A percentile compares a stretch with the other conserved stretches of the same genome.
phyloP scores from a whole-genome alignment of 2,329 filamentous ascomycete species.

The Pyricularia grisea region DNA sequence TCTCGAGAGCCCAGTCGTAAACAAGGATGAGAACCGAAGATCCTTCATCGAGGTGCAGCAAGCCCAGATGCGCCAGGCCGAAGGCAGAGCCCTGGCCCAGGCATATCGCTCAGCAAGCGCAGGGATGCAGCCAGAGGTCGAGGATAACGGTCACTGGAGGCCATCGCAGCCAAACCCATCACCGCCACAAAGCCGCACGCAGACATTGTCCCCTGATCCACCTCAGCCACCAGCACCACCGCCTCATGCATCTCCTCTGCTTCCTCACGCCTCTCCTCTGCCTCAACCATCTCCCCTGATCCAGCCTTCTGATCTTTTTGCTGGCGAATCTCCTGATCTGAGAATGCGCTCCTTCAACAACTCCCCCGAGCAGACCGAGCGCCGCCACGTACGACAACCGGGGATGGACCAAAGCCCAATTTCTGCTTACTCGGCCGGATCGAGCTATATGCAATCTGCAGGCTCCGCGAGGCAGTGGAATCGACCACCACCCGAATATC shows the following conservation, averaged over 20 bases:
- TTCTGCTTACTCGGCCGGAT: constrained; percentile 15
- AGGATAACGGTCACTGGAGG: background rate
- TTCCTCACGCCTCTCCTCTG: no score
- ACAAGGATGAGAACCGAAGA: constrained; percentile 41
- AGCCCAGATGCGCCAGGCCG: constrained; percentile 51
- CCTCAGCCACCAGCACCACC: constrained; percentile 8
- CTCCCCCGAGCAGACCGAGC: constrained; percentile 13
- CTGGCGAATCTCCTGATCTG: background rate
- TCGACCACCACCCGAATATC: constrained; percentile 14
- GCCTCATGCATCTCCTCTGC: constrained; percentile 3
- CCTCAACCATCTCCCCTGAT: background rate
- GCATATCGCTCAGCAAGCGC: constrained; percentile 28
- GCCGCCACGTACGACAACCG: constrained; percentile 2
- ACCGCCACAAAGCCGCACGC: background rate
- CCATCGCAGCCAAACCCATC: background rate
- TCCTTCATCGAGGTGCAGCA: constrained; percentile 50
- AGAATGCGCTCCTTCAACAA: background rate
- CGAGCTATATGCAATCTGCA: constrained; percentile 17
- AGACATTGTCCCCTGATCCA: background rate
- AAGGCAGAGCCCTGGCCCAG: constrained; percentile 48
- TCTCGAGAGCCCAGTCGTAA: constrained; percentile 22
- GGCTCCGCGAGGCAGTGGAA: constrained; percentile 15
- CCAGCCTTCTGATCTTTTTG: background rate
- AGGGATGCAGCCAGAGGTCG: background rate
- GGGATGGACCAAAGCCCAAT: constrained; percentile 3